Evolutionary conservation across 1,284 basidiomycete species (phyloP).

Genomic region (Crucibulum cyathiforme): DNA sequence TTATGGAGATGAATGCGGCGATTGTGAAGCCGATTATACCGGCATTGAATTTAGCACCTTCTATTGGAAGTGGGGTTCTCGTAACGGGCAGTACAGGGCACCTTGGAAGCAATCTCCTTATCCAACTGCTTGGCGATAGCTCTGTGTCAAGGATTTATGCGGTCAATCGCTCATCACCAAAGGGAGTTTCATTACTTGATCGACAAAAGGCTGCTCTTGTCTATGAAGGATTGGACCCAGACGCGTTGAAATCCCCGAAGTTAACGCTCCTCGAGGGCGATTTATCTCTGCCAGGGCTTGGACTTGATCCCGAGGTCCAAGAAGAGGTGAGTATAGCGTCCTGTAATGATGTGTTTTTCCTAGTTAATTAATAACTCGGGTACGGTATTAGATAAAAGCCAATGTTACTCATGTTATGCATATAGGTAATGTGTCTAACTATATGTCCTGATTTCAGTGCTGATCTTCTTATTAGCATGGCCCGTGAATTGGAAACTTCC

Average conservation of each 20-base stretch:
- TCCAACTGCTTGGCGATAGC: neutral
- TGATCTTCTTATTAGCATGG: neutral
- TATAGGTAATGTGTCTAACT: neutral
- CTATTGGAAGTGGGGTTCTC: neutral
- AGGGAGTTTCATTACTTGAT: neutral
- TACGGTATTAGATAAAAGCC: neutral
- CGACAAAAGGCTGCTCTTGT: neutral
- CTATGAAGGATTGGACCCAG: neutral
- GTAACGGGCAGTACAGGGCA: neutral
- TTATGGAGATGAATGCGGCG: too few species aligned
- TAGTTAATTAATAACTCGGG: neutral
- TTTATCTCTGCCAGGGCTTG: neutral
- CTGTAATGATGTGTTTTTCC: neutral
- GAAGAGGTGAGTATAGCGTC: neutral
- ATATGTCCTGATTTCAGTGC: neutral
- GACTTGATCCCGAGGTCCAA: neutral
- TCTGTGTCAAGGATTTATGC: neutral
- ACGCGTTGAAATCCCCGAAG: neutral
- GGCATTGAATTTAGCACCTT: too few species aligned
- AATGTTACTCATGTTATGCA: neutral
- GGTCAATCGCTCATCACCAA: neutral
- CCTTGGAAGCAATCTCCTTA: neutral
- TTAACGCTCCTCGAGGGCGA: neutral
- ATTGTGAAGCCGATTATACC: too few species aligned
- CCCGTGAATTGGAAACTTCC: neutral